Base-by-base conservation (phyloP, 2,329 filamentous ascomycete species). In the Phaeophleospora eucalypticola region DNA sequence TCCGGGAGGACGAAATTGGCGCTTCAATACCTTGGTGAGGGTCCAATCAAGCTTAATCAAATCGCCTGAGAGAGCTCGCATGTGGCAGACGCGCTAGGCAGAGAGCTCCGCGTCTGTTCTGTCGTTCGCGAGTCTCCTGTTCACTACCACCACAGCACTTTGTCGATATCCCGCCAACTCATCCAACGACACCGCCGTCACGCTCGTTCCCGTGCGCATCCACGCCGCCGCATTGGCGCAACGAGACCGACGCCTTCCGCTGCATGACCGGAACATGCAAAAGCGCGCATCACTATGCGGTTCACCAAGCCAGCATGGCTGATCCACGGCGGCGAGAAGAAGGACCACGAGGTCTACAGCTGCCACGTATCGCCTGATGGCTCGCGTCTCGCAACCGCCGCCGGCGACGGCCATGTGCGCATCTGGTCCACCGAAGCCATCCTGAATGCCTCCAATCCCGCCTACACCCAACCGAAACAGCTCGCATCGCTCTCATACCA, bases 401-500 rank as follows among this genome's bases (percentile, higher is more conserved):
- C 90, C 61, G 91, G 93, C 79, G 93, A 98, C 76, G 91, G 93
- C 64, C 89, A 96, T 68, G 93, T 98, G 51, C 86, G 94, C 55
- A 87, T 98, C 60, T 98, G 93, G 93, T 96, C 91, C 17, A 96
- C 88, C 48, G 91, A 97, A 59, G 86, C 93, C 46, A 89, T 98
- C 64, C 84, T 89, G 66, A 87, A 88, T 60, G 84, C 89, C 52
- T 78, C 82, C 54, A 81, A 91, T 57, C 73, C 81, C 27, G 77
- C 78, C 50, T 90, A 84, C 70, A 78, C 76, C 45, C 86, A 83
- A 59, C 91, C 94, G 39, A 89, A 87, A 62, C 94, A 98, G 76
- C 82, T 98, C 61, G 95, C 91, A 59, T 91, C 94, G 62, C 93
- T 98, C 82, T 97, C 89, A 80, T 90, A 97, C 65, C 93, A 98